Conservation (phyloP, 2,329 filamentous ascomycete genomes). For the Penicillium sp. region DNA sequence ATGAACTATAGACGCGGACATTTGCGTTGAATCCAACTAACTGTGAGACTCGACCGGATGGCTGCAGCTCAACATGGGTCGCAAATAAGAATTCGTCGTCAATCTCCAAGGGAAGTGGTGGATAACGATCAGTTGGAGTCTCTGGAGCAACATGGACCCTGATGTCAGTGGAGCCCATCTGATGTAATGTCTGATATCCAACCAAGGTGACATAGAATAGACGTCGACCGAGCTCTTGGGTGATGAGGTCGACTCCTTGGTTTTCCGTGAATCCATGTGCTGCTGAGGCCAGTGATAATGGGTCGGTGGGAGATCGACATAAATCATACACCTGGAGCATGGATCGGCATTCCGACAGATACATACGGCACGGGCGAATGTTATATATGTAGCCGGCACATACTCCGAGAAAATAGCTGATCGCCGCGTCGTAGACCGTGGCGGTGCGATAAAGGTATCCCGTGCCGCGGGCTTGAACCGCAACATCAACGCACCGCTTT, state of each 20-base stretch:
- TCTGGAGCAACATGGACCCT: slow-evolving; percentile 74
- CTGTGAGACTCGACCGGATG: slow-evolving; percentile 65
- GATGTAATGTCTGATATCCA: slow-evolving; percentile 72
- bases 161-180: slow-evolving; percentile 69
- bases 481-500: slow-evolving; percentile 45
- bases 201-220: slow-evolving; percentile 83
- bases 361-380: slow-evolving; percentile 40
- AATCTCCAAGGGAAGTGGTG: slow-evolving; percentile 74
- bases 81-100: slow-evolving; percentile 79
- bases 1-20: slow-evolving; percentile 74
- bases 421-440: slow-evolving; percentile 46
- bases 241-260: slow-evolving; percentile 34
- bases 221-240: slow-evolving; percentile 53
- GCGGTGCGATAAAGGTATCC: slow-evolving; percentile 45
- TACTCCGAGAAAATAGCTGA: slow-evolving; percentile 46
- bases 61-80: slow-evolving; percentile 68
- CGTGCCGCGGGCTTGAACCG: slow-evolving; percentile 45
- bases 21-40: slow-evolving; percentile 79
- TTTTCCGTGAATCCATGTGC: slow-evolving; percentile 16
- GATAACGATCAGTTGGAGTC: slow-evolving; percentile 72
- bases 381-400: slow-evolving; percentile 44
- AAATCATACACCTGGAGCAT: slow-evolving; percentile 45
- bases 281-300: slow-evolving; percentile 23
- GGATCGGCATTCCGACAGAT: slow-evolving; percentile 45
- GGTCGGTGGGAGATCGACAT: slow-evolving; percentile 30